phyloP scores from a whole-genome alignment of 495 filamentous ascomycete genomes.

The Penicillium salamii region DNA sequence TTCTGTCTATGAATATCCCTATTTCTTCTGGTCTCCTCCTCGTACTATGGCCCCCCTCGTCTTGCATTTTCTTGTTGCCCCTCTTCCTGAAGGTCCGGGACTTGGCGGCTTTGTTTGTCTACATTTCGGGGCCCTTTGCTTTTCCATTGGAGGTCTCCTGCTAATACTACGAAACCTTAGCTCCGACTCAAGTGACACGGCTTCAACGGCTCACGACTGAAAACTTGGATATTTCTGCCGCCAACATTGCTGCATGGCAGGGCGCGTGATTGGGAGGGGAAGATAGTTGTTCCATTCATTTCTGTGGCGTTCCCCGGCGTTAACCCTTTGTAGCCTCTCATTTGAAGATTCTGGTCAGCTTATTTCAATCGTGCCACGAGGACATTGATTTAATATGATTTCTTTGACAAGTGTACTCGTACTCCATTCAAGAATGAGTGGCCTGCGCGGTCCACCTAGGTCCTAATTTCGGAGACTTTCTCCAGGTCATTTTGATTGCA shows the following conservation, averaged over 20 bases:
- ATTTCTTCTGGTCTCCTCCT: not conserved
- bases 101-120: no score
- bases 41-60: not conserved
- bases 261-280: constrained; percentile 15
- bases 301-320: constrained; percentile 15
- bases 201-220: constrained; percentile 33
- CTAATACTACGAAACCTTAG: constrained; percentile 21
- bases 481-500: not conserved
- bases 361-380: not conserved
- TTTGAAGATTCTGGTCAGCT: not conserved
- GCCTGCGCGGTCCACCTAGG: no score
- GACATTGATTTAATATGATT: not conserved
- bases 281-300: constrained; percentile 3
- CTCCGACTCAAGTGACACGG: constrained; percentile 24
- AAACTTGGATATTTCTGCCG: constrained; percentile 35
- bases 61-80: not conserved
- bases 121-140: no score
- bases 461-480: not conserved
- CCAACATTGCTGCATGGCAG: constrained; percentile 38
- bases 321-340: not conserved
- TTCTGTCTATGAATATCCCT: not conserved
- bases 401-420: not conserved
- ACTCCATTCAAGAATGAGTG: no score
- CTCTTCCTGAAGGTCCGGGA: not conserved
- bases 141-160: constrained; percentile 10